Evolutionary conservation across 257 asterid species (phyloP).

Genomic region (Avicennia marina): DNA sequence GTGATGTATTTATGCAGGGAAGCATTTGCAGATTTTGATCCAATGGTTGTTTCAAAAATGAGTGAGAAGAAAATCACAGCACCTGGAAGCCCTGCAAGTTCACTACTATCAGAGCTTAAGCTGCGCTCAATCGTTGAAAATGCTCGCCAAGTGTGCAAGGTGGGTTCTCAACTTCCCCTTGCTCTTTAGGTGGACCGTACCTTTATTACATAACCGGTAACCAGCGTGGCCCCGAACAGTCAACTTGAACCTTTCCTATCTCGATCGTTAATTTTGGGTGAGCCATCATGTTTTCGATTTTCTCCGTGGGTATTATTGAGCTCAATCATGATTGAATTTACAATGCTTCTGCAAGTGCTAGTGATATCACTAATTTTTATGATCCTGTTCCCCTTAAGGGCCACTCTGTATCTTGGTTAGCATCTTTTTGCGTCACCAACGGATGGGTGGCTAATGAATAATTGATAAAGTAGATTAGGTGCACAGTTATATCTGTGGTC

Average conservation of each 20-base stretch:
- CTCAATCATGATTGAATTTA: not conserved
- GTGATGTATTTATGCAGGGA: conserved; percentile 42
- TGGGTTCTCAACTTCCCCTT: conserved; percentile 19
- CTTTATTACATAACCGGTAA: too few species aligned
- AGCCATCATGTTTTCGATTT: not conserved
- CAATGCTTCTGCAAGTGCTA: not conserved
- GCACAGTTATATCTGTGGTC: conserved; percentile 17
- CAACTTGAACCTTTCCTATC: not conserved
- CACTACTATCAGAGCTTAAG: conserved; percentile 60
- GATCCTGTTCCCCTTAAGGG: not conserved
- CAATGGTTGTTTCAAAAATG: conserved; percentile 50
- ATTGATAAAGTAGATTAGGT: conserved; percentile 22
- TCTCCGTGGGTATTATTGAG: too few species aligned
- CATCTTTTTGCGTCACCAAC: not conserved
- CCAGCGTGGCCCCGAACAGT: too few species aligned
- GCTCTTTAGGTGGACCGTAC: too few species aligned
- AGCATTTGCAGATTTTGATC: conserved; percentile 48
- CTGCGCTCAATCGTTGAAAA: conserved; percentile 55
- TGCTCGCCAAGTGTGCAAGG: conserved; percentile 62
- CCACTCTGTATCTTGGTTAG: not conserved
- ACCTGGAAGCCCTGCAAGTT: conserved; percentile 40
- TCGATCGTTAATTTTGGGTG: not conserved
- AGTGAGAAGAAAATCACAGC: conserved; percentile 57
- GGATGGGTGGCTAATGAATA: conserved; percentile 8
- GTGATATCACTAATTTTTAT: not conserved